Evolutionary conservation across 495 filamentous ascomycete species (phyloP).

Genomic region (Friedmanniomyces simplex): DNA sequence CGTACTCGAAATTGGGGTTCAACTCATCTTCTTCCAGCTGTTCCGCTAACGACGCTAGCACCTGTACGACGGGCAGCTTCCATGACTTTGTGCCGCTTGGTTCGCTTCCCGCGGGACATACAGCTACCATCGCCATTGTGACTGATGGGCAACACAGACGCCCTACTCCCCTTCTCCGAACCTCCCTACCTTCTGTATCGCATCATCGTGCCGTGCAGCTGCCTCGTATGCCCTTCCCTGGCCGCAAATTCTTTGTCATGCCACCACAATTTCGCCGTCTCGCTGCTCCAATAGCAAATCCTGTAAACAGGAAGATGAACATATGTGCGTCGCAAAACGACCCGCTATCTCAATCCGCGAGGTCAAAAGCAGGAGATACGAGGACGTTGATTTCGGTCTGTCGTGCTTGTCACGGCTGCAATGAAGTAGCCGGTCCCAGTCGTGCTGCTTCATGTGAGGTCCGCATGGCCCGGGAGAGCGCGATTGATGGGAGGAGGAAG

Average conservation of each 20-base stretch:
- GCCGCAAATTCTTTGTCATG: no score
- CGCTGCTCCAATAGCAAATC: no score
- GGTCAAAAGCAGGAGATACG: slow-evolving; percentile 93
- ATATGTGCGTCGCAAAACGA: slow-evolving; percentile 45
- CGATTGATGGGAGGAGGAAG: slow-evolving; percentile 7
- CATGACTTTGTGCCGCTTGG: background rate
- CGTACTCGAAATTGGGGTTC: background rate
- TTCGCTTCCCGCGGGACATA: background rate
- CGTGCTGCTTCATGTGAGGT: slow-evolving; percentile 29
- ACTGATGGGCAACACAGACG: no score
- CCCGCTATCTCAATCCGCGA: slow-evolving; percentile 64
- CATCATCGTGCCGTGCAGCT: no score
- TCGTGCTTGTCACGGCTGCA: slow-evolving; percentile 54
- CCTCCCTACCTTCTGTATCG: no score
- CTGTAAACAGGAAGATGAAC: background rate
- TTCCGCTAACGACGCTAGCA: background rate
- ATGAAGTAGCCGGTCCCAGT: slow-evolving; percentile 51
- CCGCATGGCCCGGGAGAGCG: slow-evolving; percentile 15
- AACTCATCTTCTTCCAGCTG: background rate
- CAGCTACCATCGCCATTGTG: no score
- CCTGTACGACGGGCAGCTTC: background rate
- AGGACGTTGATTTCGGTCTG: slow-evolving; percentile 61
- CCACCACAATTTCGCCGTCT: no score
- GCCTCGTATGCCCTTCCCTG: background rate
- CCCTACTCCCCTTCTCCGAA: no score